Base-by-base conservation (phyloP, 2,329 filamentous ascomycete genomes). In the Exophiala aquamarina region DNA sequence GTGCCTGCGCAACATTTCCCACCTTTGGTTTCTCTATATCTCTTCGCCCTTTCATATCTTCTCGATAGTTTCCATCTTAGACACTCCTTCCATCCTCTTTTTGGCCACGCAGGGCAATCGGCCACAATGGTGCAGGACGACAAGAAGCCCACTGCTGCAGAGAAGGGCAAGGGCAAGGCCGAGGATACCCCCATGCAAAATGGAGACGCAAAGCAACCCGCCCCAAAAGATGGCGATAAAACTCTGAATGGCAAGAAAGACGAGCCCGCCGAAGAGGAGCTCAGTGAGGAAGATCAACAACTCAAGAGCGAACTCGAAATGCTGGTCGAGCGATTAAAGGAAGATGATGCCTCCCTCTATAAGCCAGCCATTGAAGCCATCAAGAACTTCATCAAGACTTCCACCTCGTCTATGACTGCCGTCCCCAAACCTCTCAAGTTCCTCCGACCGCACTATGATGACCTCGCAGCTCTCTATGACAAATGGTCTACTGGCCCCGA, bases 371-470 rank as follows among this genome's bases (percentile, higher is more conserved):
- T 98, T 59, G 91, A 97, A 70, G 87, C 90, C 59, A 96, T 98
- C 83, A 97, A 96, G 77, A 89, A 85, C 63, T 94, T 89, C 66
- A 98, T 98, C 78, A 97, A 96, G 77, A 98, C 93, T 46, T 95
- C 93, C 50, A 98, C 93, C 58, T 97, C 91, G 50, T 98, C 94
- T 36, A 98, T 98, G 93, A 98, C 93, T 39, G 93, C 93, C 50
- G 93, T 98, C 54, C 93, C 94, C 18, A 98, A 98, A 73, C 93
- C 93, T 26, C 80, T 98, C 62, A 98, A 98, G 72, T 98, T 98
- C 70, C 81, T 98, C 56, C 83, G 93, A 74, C 93, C 92, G 59
- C 92, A 98, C 71, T 98, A 97, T 74, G 87, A 94, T 71, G 83
- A 86, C 47, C 78, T 98, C 65, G 86, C 86, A 54, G 87, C 87